Percentiles rank a stretch among this genome's conserved stretches.
These are phyloP conservation scores for Panus rudis DNA, from an alignment of 768 basidiomycete genomes.

Conservation along the genomic window DNA sequence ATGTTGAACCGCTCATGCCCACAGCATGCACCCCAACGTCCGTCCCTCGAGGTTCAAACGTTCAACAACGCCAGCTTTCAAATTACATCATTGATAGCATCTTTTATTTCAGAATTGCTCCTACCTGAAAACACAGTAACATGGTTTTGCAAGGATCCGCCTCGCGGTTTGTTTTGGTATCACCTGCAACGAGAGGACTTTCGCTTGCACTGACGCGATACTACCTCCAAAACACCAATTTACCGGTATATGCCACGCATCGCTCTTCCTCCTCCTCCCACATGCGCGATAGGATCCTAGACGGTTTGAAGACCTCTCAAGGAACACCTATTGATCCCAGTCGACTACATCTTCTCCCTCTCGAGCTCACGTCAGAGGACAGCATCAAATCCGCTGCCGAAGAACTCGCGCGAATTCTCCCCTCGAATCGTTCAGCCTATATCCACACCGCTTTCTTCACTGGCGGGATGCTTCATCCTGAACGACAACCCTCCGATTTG, in stretches of 20 bases:
- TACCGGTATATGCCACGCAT: conserved; percentile 52
- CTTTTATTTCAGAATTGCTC: too few relatives aligned
- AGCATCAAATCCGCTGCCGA: conserved; percentile 44
- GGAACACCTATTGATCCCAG: conserved; percentile 31
- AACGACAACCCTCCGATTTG: conserved; percentile 45
- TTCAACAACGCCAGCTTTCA: too few relatives aligned
- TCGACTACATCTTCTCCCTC: conserved; percentile 38
- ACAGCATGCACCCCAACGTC: too few relatives aligned
- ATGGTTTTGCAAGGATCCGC: too few relatives aligned
- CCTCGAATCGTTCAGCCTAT: conserved; percentile 25
- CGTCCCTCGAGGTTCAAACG: too few relatives aligned
- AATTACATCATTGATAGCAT: too few relatives aligned
- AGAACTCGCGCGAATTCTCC: conserved; percentile 30
- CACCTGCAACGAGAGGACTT: conserved; percentile 51
- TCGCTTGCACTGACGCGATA: conserved; percentile 49
- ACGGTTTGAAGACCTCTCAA: conserved; percentile 26
- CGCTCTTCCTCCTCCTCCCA: conserved; percentile 30
- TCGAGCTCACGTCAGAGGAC: conserved; percentile 46
- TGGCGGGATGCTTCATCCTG: conserved; percentile 49
- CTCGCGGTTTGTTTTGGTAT: conserved; percentile 48
- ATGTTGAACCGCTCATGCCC: too few relatives aligned
- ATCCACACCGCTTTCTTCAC: conserved; percentile 50
- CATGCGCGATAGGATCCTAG: conserved; percentile 36
- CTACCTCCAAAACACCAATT: conserved; percentile 40
- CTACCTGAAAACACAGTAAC: too few relatives aligned